A percentile compares a stretch with the other conserved stretches of the same genome.
Evolutionary conservation across 108 stramenopile genomes (phyloP).

Genomic region (Cyclotella kingstonii): DNA sequence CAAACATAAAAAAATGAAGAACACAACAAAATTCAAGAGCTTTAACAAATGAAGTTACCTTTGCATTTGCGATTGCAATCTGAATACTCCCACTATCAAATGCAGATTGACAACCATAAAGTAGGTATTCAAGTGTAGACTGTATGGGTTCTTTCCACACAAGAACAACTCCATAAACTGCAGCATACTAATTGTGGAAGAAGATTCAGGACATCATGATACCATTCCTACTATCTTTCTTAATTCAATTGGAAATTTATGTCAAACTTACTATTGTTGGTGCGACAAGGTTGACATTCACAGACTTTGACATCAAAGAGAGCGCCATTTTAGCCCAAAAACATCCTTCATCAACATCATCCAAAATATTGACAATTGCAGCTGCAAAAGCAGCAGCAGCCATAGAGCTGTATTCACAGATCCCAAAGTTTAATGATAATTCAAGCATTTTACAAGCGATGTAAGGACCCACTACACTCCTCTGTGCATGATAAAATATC

Average conservation of each 20-base stretch:
- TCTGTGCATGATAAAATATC: conserved; percentile 3
- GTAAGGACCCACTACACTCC: conserved; percentile 1
- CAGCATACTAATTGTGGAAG: background rate
- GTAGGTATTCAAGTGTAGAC: conserved; percentile 9
- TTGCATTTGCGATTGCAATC: background rate
- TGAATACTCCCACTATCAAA: conserved; percentile 13
- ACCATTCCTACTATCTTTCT: too few species aligned
- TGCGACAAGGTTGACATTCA: background rate
- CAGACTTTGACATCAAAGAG: conserved; percentile 9
- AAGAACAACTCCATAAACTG: conserved; percentile 6
- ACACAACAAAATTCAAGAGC: too few species aligned
- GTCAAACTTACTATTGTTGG: conserved; percentile 3
- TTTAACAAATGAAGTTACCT: conserved; percentile 5
- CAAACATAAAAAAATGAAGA: too few species aligned
- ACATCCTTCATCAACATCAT: conserved; percentile 21
- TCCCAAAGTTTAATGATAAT: conserved; percentile 18
- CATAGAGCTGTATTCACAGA: conserved; percentile 15
- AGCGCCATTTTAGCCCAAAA: conserved; percentile 18
- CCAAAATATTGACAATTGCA: conserved; percentile 8
- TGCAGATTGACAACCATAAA: conserved; percentile 2
- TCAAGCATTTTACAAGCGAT: conserved; percentile 24
- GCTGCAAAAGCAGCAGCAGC: conserved; percentile 12
- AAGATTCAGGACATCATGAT: background rate
- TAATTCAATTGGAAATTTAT: too few species aligned
- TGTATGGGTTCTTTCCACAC: conserved; percentile 14